Evolutionary conservation across 2,329 filamentous ascomycete species (phyloP).

Genomic region (Xylariaceae sp.): DNA sequence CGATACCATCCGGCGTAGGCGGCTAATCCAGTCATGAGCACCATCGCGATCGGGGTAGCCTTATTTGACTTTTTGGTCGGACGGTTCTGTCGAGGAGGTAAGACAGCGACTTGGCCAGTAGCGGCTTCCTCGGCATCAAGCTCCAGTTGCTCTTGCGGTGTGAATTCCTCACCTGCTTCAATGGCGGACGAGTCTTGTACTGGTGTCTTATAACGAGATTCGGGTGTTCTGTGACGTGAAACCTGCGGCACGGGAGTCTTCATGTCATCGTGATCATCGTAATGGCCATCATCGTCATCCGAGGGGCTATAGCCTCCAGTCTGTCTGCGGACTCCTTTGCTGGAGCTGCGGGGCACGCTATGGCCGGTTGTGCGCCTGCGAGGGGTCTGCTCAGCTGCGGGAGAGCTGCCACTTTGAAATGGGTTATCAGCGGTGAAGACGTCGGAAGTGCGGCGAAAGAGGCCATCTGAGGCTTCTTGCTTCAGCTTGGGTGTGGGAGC

Average conservation of each 20-base stretch:
- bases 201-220: slow-evolving; percentile 29
- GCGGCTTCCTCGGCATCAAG: slow-evolving; percentile 65
- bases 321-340: slow-evolving; percentile 41
- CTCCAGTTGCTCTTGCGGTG: slow-evolving; percentile 81
- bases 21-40: slow-evolving; percentile 65
- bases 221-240: slow-evolving; percentile 31
- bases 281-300: slow-evolving; percentile 49
- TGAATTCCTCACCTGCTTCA: slow-evolving; percentile 86
- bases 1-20: slow-evolving; percentile 80
- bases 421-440: slow-evolving; percentile 89
- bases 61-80: slow-evolving; percentile 42
- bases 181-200: slow-evolving; percentile 34
- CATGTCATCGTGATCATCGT: slow-evolving; percentile 55
- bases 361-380: slow-evolving; percentile 47
- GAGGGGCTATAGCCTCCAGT: slow-evolving; percentile 45
- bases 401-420: slow-evolving; percentile 79
- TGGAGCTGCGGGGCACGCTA: slow-evolving; percentile 37
- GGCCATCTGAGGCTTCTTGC: slow-evolving; percentile 48
- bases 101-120: slow-evolving; percentile 45
- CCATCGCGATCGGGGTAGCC: slow-evolving; percentile 64
- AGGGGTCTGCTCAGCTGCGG: slow-evolving; percentile 47
- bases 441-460: slow-evolving; percentile 38
- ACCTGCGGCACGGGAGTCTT: slow-evolving; percentile 50
- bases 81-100: slow-evolving; percentile 35
- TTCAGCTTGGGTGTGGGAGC: slow-evolving; percentile 47